phyloP scores from a whole-genome alignment of 495 filamentous ascomycete species.

The Lepraria neglecta region DNA sequence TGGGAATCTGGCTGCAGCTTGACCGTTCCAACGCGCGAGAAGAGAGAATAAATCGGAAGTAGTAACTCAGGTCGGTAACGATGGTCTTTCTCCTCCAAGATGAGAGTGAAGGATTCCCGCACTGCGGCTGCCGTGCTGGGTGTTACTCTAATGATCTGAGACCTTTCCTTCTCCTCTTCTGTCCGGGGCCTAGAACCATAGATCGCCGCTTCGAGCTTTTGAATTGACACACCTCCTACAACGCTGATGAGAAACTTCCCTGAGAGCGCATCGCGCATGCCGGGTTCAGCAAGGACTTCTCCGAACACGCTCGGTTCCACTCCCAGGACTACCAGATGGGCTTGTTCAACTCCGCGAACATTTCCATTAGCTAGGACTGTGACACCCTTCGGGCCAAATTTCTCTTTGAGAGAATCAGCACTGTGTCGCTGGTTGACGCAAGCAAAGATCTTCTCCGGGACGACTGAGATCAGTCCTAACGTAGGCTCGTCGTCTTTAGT shows the following conservation, averaged over 20 bases:
- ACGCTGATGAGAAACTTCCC: constrained; percentile 26
- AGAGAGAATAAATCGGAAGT: constrained; percentile 15
- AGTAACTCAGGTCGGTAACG: constrained; percentile 3
- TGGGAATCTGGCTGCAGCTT: constrained; percentile 16
- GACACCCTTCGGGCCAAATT: background rate
- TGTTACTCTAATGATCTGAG: constrained; percentile 21
- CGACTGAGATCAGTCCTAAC: background rate
- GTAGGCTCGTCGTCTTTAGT: background rate
- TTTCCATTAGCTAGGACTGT: constrained; percentile 20
- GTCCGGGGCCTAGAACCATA: constrained; percentile 13
- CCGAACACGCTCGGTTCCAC: constrained; percentile 22
- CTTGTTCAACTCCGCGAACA: constrained; percentile 21
- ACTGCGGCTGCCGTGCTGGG: constrained; percentile 32
- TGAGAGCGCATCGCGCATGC: constrained; percentile 23
- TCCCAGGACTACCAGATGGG: constrained; percentile 22
- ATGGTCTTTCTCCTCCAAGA: constrained; percentile 9
- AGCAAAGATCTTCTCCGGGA: constrained; percentile 9
- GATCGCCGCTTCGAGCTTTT: constrained; percentile 14
- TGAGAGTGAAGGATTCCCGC: constrained; percentile 22
- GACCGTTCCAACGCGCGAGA: constrained; percentile 34
- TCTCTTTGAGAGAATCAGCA: background rate
- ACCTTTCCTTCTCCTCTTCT: background rate
- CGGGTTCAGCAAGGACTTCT: constrained; percentile 21
- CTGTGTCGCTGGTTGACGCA: constrained; percentile 14
- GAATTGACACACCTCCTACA: constrained; percentile 22